Evolutionary conservation across 805 yeast species (phyloP).

Genomic region (Sugiyamaella americana): DNA sequence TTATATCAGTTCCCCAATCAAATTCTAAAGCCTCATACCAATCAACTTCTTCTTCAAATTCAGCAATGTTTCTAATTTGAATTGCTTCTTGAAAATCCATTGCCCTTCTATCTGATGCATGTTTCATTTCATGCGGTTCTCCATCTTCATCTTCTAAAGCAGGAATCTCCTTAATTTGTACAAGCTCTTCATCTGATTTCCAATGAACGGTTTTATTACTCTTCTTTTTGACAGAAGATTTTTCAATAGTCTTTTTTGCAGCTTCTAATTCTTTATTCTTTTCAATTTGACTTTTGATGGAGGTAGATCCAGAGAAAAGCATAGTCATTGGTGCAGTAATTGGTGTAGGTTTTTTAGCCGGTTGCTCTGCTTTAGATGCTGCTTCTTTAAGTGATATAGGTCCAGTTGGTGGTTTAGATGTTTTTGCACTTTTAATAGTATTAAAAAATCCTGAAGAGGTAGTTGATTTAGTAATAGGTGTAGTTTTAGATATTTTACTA

Average conservation of each 20-base stretch:
- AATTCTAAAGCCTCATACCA: slow-evolving; percentile 19
- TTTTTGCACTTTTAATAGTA: slow-evolving; percentile 1
- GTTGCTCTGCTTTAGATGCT: not conserved
- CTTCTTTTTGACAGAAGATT: slow-evolving; percentile 3
- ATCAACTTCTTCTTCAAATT: slow-evolving; percentile 13
- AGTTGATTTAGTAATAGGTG: not conserved
- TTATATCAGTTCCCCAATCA: not conserved
- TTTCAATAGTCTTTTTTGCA: not conserved
- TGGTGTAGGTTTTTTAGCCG: slow-evolving; percentile 4
- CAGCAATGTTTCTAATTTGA: slow-evolving; percentile 2
- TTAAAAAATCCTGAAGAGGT: not conserved
- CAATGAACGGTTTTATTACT: slow-evolving; percentile 16
- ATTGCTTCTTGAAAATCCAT: slow-evolving; percentile 18
- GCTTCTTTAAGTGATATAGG: not conserved
- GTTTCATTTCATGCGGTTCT: not conserved
- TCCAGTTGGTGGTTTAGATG: slow-evolving; percentile 4
- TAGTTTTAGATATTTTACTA: not conserved
- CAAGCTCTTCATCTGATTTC: slow-evolving; percentile 15
- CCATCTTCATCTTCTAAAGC: slow-evolving; percentile 9
- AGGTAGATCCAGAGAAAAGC: slow-evolving; percentile 14
- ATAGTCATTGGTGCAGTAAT: slow-evolving; percentile 4
- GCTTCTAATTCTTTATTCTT: slow-evolving; percentile 1
- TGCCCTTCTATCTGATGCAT: slow-evolving; percentile 14
- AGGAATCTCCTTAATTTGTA: slow-evolving; percentile 11
- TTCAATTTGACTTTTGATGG: slow-evolving; percentile 15